phyloP scores from a whole-genome alignment of 2,329 filamentous ascomycete species.

The Tolypocladium tundrense region DNA sequence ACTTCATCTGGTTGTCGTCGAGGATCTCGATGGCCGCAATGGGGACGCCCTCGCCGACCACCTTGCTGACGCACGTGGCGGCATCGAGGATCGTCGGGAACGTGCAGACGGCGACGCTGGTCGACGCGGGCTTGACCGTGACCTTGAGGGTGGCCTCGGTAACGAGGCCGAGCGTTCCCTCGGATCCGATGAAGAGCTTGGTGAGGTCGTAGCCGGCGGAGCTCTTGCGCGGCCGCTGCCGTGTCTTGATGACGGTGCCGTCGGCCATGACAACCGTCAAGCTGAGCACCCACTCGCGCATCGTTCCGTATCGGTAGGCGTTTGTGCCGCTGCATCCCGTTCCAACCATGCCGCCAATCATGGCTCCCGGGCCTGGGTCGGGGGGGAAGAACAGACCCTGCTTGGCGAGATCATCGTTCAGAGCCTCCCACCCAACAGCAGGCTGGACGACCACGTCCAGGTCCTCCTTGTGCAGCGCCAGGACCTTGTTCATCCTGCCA shows the following conservation, averaged over 20 bases:
- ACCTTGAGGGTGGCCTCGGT: slow-evolving; percentile 87
- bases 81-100: slow-evolving; percentile 54
- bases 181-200: slow-evolving; percentile 78
- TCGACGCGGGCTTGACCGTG: slow-evolving; percentile 67
- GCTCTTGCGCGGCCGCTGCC: slow-evolving; percentile 79
- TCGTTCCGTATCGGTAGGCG: slow-evolving; percentile 85
- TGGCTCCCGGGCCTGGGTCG: slow-evolving; percentile 81
- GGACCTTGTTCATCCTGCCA: slow-evolving; percentile 70
- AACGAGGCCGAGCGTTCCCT: slow-evolving; percentile 83
- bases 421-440: slow-evolving; percentile 74
- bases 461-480: slow-evolving; percentile 67
- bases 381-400: slow-evolving; percentile 84
- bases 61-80: slow-evolving; percentile 67
- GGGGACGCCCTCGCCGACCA: slow-evolving; percentile 71
- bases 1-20: slow-evolving; percentile 80
- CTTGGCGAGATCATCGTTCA: slow-evolving; percentile 67
- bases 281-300: slow-evolving; percentile 86
- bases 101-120: slow-evolving; percentile 66
- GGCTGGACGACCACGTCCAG: slow-evolving; percentile 69
- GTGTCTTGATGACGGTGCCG: slow-evolving; percentile 81
- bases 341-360: slow-evolving; percentile 84
- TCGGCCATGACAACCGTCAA: slow-evolving; percentile 85
- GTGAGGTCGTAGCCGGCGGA: slow-evolving; percentile 89
- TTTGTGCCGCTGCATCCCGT: slow-evolving; percentile 72
- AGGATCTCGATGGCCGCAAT: slow-evolving; percentile 89